Conservation (phyloP, 768 basidiomycete genomes). For the Amanita phalloides region DNA sequence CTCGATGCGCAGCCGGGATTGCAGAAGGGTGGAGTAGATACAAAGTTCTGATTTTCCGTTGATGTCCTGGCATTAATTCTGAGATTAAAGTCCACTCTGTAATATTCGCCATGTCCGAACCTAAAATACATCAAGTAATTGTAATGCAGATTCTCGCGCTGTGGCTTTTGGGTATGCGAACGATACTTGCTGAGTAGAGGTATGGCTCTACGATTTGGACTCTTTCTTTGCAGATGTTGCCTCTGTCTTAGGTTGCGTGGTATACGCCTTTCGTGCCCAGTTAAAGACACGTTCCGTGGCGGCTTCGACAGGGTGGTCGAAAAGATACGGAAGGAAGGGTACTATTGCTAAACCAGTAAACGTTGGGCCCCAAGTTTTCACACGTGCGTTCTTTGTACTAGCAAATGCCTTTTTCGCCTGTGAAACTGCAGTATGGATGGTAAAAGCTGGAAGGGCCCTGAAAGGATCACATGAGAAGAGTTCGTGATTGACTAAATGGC, state of each 20-base stretch:
- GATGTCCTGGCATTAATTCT: not conserved
- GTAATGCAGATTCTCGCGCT: not conserved
- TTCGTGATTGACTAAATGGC: not conserved
- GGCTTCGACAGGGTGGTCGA: slow-evolving; percentile 71
- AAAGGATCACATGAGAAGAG: slow-evolving; percentile 6
- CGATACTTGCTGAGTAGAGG: not conserved
- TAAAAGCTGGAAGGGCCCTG: slow-evolving; percentile 78
- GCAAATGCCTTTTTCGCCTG: slow-evolving; percentile 61
- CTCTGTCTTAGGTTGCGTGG: slow-evolving; percentile 20
- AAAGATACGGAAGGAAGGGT: slow-evolving; percentile 65
- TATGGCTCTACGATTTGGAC: not conserved
- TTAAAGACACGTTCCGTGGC: slow-evolving; percentile 59
- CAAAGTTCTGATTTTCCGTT: not conserved
- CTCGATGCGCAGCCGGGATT: slow-evolving; percentile 19
- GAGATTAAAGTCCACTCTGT: not conserved
- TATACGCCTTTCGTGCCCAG: slow-evolving; percentile 51
- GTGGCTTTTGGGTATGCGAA: not conserved
- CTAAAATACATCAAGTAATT: not conserved
- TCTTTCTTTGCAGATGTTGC: not conserved
- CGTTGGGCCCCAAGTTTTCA: slow-evolving; percentile 71
- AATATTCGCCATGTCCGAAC: not conserved
- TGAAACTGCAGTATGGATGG: slow-evolving; percentile 74
- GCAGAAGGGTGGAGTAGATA: not conserved
- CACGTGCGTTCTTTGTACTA: slow-evolving; percentile 41
- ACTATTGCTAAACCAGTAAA: slow-evolving; percentile 63